A percentile compares a stretch with the other conserved stretches of the same genome.
These are phyloP conservation scores for Xylaria intraflava DNA, from an alignment of 495 filamentous ascomycete species.

Conservation along the genomic window DNA sequence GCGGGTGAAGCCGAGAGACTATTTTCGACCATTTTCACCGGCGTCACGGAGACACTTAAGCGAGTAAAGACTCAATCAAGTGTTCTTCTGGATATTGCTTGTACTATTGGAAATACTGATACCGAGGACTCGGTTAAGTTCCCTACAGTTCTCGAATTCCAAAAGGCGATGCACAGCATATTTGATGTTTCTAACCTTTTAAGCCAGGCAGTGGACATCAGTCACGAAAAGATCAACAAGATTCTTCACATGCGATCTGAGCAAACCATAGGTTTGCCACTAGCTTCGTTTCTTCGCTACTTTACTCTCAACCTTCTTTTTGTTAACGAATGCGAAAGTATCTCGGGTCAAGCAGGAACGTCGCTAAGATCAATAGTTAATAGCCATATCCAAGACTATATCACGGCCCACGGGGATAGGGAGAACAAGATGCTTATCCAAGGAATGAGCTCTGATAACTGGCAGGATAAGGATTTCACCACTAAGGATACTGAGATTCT, in stretches of 20 bases:
- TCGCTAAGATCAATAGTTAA: constrained; percentile 69
- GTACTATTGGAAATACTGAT: constrained; percentile 40
- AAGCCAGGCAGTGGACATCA: constrained; percentile 77
- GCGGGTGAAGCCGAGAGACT: constrained; percentile 66
- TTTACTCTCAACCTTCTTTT: constrained; percentile 75
- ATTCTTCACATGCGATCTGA: constrained; percentile 75
- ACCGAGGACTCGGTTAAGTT: constrained; percentile 30
- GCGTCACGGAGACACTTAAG: constrained; percentile 66
- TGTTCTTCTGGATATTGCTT: constrained; percentile 72
- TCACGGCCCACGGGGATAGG: constrained; percentile 53
- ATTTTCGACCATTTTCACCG: constrained; percentile 61
- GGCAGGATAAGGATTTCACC: constrained; percentile 71
- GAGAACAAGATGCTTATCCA: constrained; percentile 61
- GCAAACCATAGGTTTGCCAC: constrained; percentile 52
- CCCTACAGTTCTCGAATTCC: neutral
- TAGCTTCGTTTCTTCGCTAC: constrained; percentile 65
- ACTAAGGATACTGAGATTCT: constrained; percentile 46
- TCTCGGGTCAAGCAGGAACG: constrained; percentile 65
- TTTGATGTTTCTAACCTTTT: constrained; percentile 77
- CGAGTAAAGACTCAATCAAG: constrained; percentile 73
- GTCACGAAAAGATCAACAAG: constrained; percentile 70
- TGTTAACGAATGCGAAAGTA: constrained; percentile 77
- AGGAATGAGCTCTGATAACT: constrained; percentile 65
- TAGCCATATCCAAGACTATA: constrained; percentile 69
- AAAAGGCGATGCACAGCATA: constrained; percentile 58